Base-by-base conservation (phyloP, 331 rosid species). In the Ulmus americana region DNA sequence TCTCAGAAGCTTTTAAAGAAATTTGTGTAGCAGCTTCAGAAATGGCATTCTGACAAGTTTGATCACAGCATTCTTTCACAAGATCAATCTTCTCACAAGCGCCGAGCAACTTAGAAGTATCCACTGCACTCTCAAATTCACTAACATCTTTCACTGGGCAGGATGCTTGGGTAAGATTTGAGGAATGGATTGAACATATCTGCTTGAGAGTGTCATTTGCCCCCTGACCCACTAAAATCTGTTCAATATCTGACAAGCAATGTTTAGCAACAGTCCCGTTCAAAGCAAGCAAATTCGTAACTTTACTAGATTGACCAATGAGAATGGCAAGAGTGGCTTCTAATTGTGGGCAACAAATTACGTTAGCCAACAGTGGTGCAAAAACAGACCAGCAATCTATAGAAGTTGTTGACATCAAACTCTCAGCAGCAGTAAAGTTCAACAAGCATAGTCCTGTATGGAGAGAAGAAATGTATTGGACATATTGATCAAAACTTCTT, bases 271-370 rank as follows among this genome's bases (percentile, higher is more conserved):
- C 58, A 9, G 88, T 85, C 65, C 78, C 79, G 49, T 89, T 86
- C 52, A 92, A 79, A 67, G 97, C 91, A 42, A 92, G 95, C 44
- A 72, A 46, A 48, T 82, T 68, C 41, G 91, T 86, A 55, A 75
- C 57, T 72, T 85, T 92, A 70, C 97, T 89, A 57, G 96, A 89
- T 56, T 86, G 95, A 56, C 98, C 96, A 35, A 92, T 72, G 56
- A 92, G 95, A 75, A 92, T 84, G 45, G 89, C 74, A 63, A 92
- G 87, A 65, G 98, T 89, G 48, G 98, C 98, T 75, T 86, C 95
- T 77, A 89, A 72, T 77, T 92, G 98, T 5, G 98, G 98, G 83
- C 98, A 92, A 60, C 98, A 92, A 28, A 89, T 89, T 67, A 89
- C 88, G 68, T 92, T 92, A 55, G 98, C 98, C 78, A 87, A 79